These are phyloP conservation scores for Pisolithus marmoratus DNA, from an alignment of 768 basidiomycete genomes.

Conservation along the genomic window DNA sequence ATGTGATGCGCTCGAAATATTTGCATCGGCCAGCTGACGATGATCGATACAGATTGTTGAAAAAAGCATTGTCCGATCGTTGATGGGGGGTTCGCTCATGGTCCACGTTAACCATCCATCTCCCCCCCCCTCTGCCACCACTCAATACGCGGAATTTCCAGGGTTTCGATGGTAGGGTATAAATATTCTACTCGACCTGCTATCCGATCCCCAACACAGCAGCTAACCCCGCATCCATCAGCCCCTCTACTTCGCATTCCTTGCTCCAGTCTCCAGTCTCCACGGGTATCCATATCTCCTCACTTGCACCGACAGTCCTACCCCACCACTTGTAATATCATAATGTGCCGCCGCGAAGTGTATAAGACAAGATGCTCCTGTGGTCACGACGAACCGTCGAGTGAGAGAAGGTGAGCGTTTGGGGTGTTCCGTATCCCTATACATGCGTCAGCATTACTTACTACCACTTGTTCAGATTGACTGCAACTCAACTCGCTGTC, in stretches of 20 bases:
- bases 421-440: slow-evolving; percentile 21
- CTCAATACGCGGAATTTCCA: slow-evolving; percentile 1
- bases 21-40: slow-evolving; percentile 5
- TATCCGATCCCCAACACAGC: slow-evolving; percentile 6
- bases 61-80: slow-evolving; percentile 2
- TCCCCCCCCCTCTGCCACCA: slow-evolving; percentile 2
- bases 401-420: slow-evolving; percentile 23
- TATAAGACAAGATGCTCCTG: slow-evolving; percentile 34
- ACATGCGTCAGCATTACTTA: slow-evolving; percentile 7
- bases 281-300: slow-evolving; percentile 4
- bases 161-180: slow-evolving; percentile 11
- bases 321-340: neutral
- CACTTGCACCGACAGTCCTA: slow-evolving; percentile 7
- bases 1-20: slow-evolving; percentile 5
- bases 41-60: slow-evolving; percentile 8
- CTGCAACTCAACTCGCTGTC: slow-evolving; percentile 34
- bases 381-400: slow-evolving; percentile 30
- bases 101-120: slow-evolving; percentile 8
- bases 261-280: slow-evolving; percentile 11
- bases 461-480: slow-evolving; percentile 31
- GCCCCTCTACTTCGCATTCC: slow-evolving; percentile 1
- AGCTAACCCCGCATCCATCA: slow-evolving; percentile 7
- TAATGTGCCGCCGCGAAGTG: slow-evolving; percentile 42
- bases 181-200: slow-evolving; percentile 11
- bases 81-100: slow-evolving; percentile 8